Evolutionary conservation across 2,329 filamentous ascomycete genomes (phyloP), one percentile per base, ranked within the genome.

Genomic region (Pseudomassariella vexata): DNA sequence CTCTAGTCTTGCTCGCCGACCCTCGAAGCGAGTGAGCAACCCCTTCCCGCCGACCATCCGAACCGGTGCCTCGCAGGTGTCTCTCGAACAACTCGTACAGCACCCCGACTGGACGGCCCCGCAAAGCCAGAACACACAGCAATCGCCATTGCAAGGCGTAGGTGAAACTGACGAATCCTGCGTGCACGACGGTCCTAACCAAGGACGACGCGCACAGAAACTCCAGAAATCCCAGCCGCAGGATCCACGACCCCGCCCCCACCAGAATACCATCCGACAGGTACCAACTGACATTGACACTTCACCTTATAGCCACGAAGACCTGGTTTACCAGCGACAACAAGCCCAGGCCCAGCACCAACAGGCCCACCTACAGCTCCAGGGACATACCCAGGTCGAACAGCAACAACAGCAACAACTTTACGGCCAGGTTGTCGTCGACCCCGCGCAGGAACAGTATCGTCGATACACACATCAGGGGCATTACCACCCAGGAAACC

Each of bases 1-100:
- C 37, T 43, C 56, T 28, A 65, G 65, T 30, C 55, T 77, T 28
- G 62, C 56, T 42, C 73, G 73, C 41, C 63, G 71, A 44, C 63
- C 68, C 19, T 80, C 76, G 26, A 78, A 75, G 60, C 65, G 73
- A 48, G 58, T 70, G 52, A 71, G 70, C 65, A 64, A 68, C 40
- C 55, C 54, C 35, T 46, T 51, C 36, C 60, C 63, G 15, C 51
- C 59, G 44, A 48, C 56, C 45, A 44, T 68, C 42, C 62, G 63
- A 48, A 67, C 65, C 21, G 59, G 53, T 40, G 46, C 57, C 41
- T 53, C 60, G 39, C 37, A 41, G 38, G 18, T 41, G 31, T 27
- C 37, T 42, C 44, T 24, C 33, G 33, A 39, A 17, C 41, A 44
- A 20, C 30, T 38, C 21, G n/a, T n/a, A n/a, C 34, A 36, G 30